These are phyloP conservation scores for Pseudogymnoascus pannorum DNA, from an alignment of 2,329 filamentous ascomycete genomes.

Conservation along the genomic window DNA sequence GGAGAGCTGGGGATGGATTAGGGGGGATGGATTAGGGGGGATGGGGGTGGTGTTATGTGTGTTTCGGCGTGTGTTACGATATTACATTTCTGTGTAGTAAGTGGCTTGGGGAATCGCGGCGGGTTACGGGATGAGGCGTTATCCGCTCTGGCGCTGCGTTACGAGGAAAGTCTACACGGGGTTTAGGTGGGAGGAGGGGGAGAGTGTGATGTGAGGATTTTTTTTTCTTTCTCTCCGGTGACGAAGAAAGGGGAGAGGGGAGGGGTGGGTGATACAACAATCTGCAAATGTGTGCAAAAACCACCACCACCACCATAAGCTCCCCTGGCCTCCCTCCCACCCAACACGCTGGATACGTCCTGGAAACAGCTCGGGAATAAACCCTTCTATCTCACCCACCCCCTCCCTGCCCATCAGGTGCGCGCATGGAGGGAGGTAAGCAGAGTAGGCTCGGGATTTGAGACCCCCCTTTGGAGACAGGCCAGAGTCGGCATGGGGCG, in stretches of 20 bases:
- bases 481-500: neutral
- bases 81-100: neutral
- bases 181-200: neutral
- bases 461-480: neutral
- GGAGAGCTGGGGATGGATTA: too few species aligned
- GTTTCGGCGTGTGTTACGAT: neutral
- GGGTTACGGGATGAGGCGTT: neutral
- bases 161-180: neutral
- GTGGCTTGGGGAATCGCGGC: neutral
- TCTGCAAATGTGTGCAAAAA: neutral
- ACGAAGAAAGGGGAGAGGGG: neutral
- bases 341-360: neutral
- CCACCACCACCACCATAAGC: neutral
- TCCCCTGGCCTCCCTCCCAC: neutral
- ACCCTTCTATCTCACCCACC: neutral
- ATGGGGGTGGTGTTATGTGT: neutral
- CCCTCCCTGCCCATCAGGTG: neutral
- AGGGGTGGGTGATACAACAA: neutral
- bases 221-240: neutral
- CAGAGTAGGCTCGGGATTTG: neutral
- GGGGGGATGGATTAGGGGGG: too few species aligned
- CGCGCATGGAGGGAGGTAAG: neutral
- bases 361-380: neutral
- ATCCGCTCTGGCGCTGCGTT: neutral
- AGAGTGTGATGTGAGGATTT: neutral